Evolutionary conservation across 108 stramenopile species (phyloP).

Genomic region (Pseudonitzschia pungens): DNA sequence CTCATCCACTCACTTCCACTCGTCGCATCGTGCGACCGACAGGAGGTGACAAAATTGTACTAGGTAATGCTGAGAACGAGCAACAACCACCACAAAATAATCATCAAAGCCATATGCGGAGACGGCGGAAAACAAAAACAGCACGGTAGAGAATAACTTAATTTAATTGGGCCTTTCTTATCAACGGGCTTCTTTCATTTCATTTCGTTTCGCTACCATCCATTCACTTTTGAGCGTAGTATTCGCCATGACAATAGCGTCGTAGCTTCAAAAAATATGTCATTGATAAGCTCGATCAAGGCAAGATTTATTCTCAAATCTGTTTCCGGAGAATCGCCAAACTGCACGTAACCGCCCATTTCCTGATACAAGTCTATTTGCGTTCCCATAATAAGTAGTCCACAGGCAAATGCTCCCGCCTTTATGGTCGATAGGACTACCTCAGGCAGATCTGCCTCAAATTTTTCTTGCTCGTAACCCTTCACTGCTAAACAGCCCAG

Average conservation of each 20-base stretch:
- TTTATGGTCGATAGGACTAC: constrained; percentile 50
- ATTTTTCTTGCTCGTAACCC: constrained; percentile 61
- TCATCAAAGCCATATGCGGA: constrained; percentile 1
- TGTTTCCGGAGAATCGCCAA: constrained; percentile 66
- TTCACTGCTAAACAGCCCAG: constrained; percentile 68
- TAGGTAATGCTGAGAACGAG: background rate
- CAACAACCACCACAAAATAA: background rate
- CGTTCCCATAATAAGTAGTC: constrained; percentile 69
- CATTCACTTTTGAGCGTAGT: constrained; percentile 28
- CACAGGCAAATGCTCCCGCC: constrained; percentile 78
- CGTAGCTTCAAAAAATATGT: constrained; percentile 70
- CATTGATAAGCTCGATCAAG: constrained; percentile 70
- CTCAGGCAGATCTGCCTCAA: constrained; percentile 50
- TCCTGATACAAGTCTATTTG: constrained; percentile 71
- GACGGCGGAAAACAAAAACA: constrained; percentile 7
- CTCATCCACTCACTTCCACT: background rate
- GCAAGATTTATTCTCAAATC: constrained; percentile 59
- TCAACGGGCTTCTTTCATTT: too few species aligned
- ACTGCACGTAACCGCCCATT: constrained; percentile 56
- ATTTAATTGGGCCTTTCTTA: too few species aligned
- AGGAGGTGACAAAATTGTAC: background rate
- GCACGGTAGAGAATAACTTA: background rate
- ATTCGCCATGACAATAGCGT: constrained; percentile 54
- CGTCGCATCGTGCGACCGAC: background rate
- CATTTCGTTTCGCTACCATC: background rate